phyloP scores from a whole-genome alignment of 1,284 basidiomycete genomes.

The Taiwanofungus camphoratus region DNA sequence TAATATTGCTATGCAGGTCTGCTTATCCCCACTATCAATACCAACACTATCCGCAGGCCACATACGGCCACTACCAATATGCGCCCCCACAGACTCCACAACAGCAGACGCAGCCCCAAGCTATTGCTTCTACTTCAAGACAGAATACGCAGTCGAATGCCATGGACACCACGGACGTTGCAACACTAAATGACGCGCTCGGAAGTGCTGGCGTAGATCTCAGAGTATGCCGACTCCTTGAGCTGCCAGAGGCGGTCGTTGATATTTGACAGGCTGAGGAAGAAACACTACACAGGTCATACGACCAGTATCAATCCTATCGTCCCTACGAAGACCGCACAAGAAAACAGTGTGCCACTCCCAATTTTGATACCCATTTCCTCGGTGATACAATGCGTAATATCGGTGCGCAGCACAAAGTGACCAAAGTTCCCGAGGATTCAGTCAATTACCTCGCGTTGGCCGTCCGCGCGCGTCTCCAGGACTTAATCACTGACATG shows the following conservation, averaged over 20 bases:
- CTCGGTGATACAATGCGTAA: conserved; percentile 59
- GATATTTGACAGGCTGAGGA: conserved; percentile 60
- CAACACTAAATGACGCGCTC: conserved; percentile 74
- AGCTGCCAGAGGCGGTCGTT: neutral
- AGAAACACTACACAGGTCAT: conserved; percentile 63
- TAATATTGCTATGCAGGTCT: conserved; percentile 25
- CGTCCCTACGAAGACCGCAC: conserved; percentile 66
- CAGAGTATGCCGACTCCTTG: conserved; percentile 39
- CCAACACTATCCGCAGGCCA: conserved; percentile 49
- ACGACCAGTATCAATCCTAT: conserved; percentile 52
- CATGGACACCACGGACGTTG: conserved; percentile 60
- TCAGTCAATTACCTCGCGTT: conserved; percentile 72
- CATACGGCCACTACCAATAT: conserved; percentile 45
- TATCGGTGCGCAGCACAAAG: conserved; percentile 58
- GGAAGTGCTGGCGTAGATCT: conserved; percentile 81
- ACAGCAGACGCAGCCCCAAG: conserved; percentile 24
- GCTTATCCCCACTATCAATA: conserved; percentile 43
- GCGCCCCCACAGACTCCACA: conserved; percentile 32
- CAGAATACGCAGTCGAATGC: conserved; percentile 27
- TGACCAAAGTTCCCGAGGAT: conserved; percentile 63
- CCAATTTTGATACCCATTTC: conserved; percentile 58
- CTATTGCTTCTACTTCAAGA: conserved; percentile 21
- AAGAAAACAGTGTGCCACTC: conserved; percentile 61
- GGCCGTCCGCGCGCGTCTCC: conserved; percentile 69
- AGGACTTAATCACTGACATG: conserved; percentile 67